Evolutionary conservation across 768 basidiomycete species (phyloP).

Genomic region (Exidia glandulosa): DNA sequence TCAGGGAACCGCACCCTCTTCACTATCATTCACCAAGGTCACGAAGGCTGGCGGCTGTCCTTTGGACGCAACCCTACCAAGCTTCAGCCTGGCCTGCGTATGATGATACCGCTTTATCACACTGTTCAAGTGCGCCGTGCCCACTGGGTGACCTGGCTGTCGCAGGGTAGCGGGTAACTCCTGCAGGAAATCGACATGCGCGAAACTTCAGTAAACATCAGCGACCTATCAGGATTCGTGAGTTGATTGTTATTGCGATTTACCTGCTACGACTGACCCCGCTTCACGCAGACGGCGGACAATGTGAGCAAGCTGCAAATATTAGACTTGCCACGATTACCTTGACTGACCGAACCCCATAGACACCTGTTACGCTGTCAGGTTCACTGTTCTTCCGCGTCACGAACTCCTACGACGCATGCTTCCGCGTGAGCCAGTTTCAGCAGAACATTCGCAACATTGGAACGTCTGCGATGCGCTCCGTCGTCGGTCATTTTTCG

Average conservation of each 20-base stretch:
- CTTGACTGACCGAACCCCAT: not conserved
- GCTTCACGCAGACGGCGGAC: not conserved
- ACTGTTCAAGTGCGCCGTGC: conserved; percentile 20
- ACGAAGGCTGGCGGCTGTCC: conserved; percentile 42
- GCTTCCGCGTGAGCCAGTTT: conserved; percentile 40
- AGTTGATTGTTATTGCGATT: not conserved
- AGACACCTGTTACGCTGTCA: conserved; percentile 39
- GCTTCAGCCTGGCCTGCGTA: conserved; percentile 34
- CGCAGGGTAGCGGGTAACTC: not conserved
- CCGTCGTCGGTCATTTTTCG: conserved; percentile 32
- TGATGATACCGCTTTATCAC: conserved; percentile 36
- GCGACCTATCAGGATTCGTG: conserved; percentile 23
- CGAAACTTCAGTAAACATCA: conserved; percentile 28
- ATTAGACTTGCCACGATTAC: not conserved
- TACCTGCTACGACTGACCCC: not conserved
- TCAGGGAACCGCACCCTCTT: conserved; percentile 31
- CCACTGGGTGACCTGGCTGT: not conserved
- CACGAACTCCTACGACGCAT: conserved; percentile 40
- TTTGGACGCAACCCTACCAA: conserved; percentile 34
- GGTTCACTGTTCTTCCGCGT: conserved; percentile 47
- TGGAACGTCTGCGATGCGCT: conserved; percentile 44
- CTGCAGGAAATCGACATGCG: conserved; percentile 29
- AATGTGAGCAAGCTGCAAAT: no score
- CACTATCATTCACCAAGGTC: conserved; percentile 41
- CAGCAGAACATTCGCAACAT: conserved; percentile 39